Percentiles rank a stretch among this genome's conserved stretches.
Evolutionary conservation across 257 asterid genomes (phyloP).

Genomic region (Apocynum venetum): DNA sequence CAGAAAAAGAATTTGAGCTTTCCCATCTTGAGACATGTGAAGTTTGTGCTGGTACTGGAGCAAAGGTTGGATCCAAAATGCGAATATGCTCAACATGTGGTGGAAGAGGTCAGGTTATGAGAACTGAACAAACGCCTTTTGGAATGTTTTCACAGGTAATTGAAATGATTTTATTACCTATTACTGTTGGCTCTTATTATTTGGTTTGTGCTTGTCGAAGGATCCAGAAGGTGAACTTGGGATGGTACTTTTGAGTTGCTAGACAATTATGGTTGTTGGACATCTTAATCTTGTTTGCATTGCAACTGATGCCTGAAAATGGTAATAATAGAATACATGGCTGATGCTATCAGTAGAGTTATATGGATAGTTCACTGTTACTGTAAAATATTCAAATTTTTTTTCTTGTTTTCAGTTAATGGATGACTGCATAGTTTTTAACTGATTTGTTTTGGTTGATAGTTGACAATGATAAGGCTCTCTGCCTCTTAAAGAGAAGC

Average conservation of each 20-base stretch:
- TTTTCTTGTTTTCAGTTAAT: neutral
- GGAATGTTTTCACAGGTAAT: slow-evolving; percentile 99
- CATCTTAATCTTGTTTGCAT: neutral
- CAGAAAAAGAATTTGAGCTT: slow-evolving; percentile 88
- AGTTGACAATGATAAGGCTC: neutral
- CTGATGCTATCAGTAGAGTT: neutral
- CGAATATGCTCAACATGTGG: slow-evolving; percentile 97
- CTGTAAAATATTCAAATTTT: neutral
- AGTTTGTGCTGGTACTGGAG: slow-evolving; percentile 88
- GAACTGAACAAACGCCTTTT: slow-evolving; percentile 98
- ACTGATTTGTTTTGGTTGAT: neutral
- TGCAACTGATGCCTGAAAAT: neutral
- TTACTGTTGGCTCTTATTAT: neutral
- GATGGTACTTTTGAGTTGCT: neutral
- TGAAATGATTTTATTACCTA: neutral
- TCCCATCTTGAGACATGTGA: slow-evolving; percentile 96
- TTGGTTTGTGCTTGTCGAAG: neutral
- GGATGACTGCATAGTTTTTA: neutral
- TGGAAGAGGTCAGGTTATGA: slow-evolving; percentile 98
- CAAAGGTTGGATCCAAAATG: slow-evolving; percentile 91
- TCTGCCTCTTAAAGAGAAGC: neutral
- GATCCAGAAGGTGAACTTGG: neutral
- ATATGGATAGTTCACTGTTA: neutral
- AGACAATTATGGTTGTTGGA: neutral
- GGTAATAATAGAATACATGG: neutral